Evolutionary conservation across 495 filamentous ascomycete genomes (phyloP), one percentile per base, ranked within the genome.

Genomic region (Parathielavia hyrcaniae): DNA sequence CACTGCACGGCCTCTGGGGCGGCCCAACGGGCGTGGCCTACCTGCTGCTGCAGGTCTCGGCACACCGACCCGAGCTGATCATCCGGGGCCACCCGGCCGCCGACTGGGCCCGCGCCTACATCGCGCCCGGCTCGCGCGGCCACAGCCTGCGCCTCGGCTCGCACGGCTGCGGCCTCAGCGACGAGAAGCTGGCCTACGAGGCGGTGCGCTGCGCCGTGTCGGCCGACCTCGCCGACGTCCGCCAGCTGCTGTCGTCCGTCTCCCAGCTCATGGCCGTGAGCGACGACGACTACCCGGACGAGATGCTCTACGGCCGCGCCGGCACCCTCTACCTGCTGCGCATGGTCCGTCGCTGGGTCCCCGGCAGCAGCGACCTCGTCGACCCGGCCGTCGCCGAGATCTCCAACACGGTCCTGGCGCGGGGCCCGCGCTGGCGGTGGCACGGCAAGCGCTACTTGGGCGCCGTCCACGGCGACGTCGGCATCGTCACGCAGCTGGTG

Each of bases 401-500:
- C 53, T 75, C 61, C 45, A 59, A 69, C 39, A 67, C 62, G 30
- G 67, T 78, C 9, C 57, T 77, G 13, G 56, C 48, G 35, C 40
- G 57, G 23, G 79, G 60, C 57, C 80, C 58, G 11, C 60, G 58
- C 4, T 86, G 84, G 84, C 73, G 63, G 48, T 86, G 79, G 81
- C 77, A 80, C 50, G 76, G 73, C n/a, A 79, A 76, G 35, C 69
- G 75, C 1, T 86, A 83, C 63, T 60, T 84, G 5, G 85, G 85
- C 38, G 81, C 84, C 5, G 80, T 75, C 2, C 83, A 87, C 59
- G 85, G 85, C 9, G 70, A 75, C 5, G 75, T 85, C 39, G 81
- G 84, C 1, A 86, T 85, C 66, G 68, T 87, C 51, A 79, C 77
- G 6, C 84, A 87, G 63, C 64, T 86, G n/a, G 74, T 84, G 0